Conservation (phyloP, 352 stramenopile genomes). For the Saprolegnia parasitica region DNA sequence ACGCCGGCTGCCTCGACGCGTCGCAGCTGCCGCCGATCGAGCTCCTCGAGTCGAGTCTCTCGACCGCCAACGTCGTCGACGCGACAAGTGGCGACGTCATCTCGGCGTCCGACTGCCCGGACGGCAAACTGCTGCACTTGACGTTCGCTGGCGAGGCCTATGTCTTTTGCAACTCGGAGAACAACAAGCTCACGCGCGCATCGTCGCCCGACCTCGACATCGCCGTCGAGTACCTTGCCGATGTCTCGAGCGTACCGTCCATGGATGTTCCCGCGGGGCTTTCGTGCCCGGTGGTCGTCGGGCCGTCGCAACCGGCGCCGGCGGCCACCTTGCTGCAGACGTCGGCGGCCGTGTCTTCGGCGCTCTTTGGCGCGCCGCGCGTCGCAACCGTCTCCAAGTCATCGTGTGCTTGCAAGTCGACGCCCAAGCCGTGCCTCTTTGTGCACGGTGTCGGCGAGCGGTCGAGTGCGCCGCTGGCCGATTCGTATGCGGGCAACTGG, state of each 20-base stretch:
- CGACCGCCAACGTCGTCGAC: constrained; percentile 4
- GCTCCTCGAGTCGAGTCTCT: constrained; percentile 7
- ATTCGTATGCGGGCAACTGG: constrained; percentile 31
- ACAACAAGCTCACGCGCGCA: constrained; percentile 24
- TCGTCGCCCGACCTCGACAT: constrained; percentile 31
- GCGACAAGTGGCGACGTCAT: not conserved
- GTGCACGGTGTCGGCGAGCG: constrained; percentile 42
- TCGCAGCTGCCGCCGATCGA: constrained; percentile 23
- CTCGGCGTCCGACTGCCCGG: constrained; percentile 2
- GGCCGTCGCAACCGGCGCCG: not conserved
- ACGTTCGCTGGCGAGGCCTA: constrained; percentile 37
- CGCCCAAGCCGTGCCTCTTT: constrained; percentile 39
- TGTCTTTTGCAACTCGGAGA: constrained; percentile 35
- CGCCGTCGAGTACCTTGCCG: constrained; percentile 29
- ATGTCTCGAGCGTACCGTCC: constrained; percentile 25
- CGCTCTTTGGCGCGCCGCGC: not conserved
- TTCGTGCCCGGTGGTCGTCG: constrained; percentile 6
- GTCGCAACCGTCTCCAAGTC: not conserved
- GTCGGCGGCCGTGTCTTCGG: not conserved
- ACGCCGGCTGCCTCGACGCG: not conserved
- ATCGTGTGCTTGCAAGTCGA: constrained; percentile 9
- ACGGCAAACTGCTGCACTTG: constrained; percentile 36
- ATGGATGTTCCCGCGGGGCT: not conserved
- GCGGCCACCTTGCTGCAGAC: not conserved
- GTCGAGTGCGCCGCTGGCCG: constrained; percentile 23